Conservation (phyloP, 345 rosid species). For the Eucalyptus sp. region DNA sequence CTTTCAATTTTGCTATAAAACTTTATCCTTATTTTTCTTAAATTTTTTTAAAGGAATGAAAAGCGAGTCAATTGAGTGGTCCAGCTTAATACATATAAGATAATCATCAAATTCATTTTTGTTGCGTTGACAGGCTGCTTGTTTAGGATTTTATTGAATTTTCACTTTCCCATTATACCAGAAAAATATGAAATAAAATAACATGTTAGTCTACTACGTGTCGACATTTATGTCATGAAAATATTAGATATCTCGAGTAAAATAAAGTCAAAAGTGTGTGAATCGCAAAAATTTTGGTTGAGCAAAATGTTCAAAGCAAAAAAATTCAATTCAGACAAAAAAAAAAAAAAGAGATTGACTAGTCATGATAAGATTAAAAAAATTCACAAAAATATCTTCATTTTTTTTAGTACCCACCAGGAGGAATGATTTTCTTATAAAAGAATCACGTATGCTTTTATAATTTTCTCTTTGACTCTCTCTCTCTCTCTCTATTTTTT, state of each 20-base stretch:
- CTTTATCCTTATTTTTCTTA: not conserved
- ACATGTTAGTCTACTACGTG: not conserved
- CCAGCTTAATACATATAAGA: not conserved
- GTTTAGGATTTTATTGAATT: not conserved
- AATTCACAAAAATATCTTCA: not conserved
- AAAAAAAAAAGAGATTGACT: no score
- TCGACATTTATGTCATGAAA: not conserved
- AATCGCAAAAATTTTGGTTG: fast-evolving
- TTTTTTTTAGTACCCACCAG: not conserved
- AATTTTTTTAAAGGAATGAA: not conserved
- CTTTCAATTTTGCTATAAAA: not conserved
- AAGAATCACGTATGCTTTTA: not conserved
- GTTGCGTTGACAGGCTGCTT: not conserved
- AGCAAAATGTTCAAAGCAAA: not conserved
- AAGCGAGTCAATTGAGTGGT: not conserved
- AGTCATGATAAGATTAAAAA: not conserved
- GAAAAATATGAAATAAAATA: not conserved
- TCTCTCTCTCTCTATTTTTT: not conserved
- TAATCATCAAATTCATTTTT: not conserved
- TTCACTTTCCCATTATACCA: not conserved
- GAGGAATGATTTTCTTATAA: not conserved
- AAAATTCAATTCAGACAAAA: not conserved
- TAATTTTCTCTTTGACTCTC: not conserved
- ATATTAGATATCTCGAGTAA: not conserved
- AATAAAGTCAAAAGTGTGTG: not conserved